These are phyloP conservation scores for Globisporangium lucens DNA, from an alignment of 352 stramenopile species.

Conservation along the genomic window DNA sequence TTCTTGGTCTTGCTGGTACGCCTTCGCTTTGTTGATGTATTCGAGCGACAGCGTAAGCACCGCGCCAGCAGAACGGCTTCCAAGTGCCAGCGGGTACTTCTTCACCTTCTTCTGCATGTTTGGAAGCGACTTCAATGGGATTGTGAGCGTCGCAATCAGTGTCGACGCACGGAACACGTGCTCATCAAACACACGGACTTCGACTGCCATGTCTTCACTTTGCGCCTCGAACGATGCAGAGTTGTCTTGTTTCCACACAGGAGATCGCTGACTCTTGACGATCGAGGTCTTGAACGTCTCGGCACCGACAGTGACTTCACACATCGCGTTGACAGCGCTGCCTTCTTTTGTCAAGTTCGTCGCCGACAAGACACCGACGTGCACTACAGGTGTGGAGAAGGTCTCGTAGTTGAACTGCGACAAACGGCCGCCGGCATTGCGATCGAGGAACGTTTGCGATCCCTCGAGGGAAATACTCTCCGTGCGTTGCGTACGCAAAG, in stretches of 20 bases:
- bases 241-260: constrained; percentile 87
- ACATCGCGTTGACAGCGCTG: constrained; percentile 74
- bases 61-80: constrained; percentile 69
- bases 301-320: constrained; percentile 74
- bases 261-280: constrained; percentile 76
- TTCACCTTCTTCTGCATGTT: constrained; percentile 85
- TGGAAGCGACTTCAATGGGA: constrained; percentile 74
- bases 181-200: constrained; percentile 82
- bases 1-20: constrained; percentile 70
- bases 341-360: constrained; percentile 78
- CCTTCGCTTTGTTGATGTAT: constrained; percentile 85
- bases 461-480: constrained; percentile 66
- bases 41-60: constrained; percentile 76
- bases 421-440: constrained; percentile 61
- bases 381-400: constrained; percentile 76
- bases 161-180: constrained; percentile 76
- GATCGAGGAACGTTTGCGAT: constrained; percentile 53
- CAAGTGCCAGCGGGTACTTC: constrained; percentile 79
- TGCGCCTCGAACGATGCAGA: constrained; percentile 77
- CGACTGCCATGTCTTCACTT: constrained; percentile 77
- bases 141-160: constrained; percentile 71
- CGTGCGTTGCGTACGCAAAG: constrained; percentile 59
- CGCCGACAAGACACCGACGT: constrained; percentile 76
- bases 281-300: constrained; percentile 85
- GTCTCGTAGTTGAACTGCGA: constrained; percentile 86